These are phyloP conservation scores for Rubroshorea leprosula DNA, from an alignment of 345 rosid genomes.

Conservation along the genomic window DNA sequence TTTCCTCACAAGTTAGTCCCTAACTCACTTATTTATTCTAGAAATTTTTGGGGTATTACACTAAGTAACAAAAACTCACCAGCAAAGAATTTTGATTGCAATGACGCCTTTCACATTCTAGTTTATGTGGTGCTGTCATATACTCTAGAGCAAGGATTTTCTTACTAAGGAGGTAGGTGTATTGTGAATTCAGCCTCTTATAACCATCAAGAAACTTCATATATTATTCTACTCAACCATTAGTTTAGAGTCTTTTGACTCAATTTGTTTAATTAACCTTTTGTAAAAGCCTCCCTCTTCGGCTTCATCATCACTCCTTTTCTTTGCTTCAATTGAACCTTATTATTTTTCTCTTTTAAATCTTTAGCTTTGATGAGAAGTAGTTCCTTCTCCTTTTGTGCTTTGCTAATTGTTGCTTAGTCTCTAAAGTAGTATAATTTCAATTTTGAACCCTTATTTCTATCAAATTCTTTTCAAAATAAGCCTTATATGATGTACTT, in stretches of 20 bases:
- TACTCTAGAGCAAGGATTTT: slow-evolving; percentile 43
- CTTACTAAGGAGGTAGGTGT: slow-evolving; percentile 48
- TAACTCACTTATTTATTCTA: too few species aligned
- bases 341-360: slow-evolving; percentile 36
- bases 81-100: slow-evolving; percentile 27
- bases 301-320: slow-evolving; percentile 21
- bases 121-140: slow-evolving; percentile 24
- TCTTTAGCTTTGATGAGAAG: slow-evolving; percentile 29
- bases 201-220: slow-evolving; percentile 29
- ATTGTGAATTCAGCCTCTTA: slow-evolving; percentile 65
- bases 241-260: slow-evolving; percentile 38
- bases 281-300: slow-evolving; percentile 29
- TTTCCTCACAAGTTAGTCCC: too few species aligned
- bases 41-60: too few species aligned
- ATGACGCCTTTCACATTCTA: slow-evolving; percentile 33
- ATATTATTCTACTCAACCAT: slow-evolving; percentile 38
- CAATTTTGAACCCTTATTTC: too few species aligned
- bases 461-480: too few species aligned
- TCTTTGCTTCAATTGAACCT: slow-evolving; percentile 26
- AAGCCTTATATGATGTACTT: too few species aligned
- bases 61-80: slow-evolving; percentile 34
- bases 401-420: slow-evolving; percentile 32
- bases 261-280: slow-evolving; percentile 33
- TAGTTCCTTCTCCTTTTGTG: slow-evolving; percentile 29
- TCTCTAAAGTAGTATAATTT: too few species aligned